Conservation (phyloP, 2,329 filamentous ascomycete species). For the Calcarisporium arbuscula region DNA sequence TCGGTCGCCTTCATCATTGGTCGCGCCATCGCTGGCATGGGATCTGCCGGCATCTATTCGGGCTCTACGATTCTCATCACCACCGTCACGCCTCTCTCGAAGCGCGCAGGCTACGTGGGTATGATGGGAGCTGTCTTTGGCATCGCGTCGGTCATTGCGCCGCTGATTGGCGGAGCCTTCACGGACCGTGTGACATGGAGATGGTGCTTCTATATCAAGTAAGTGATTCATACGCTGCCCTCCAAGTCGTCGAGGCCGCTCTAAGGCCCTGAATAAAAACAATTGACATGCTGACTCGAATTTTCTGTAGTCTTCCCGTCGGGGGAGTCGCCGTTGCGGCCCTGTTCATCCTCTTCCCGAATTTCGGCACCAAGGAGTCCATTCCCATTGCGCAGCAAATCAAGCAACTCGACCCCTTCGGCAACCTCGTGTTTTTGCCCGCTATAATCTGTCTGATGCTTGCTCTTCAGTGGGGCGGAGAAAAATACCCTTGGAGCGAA, state of each 20-base stretch:
- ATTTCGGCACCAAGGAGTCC: background rate
- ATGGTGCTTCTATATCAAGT: constrained; percentile 19
- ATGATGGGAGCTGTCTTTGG: constrained; percentile 35
- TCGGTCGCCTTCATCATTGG: constrained; percentile 29
- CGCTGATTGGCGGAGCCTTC: constrained; percentile 21
- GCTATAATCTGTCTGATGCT: constrained; percentile 36
- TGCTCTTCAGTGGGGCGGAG: constrained; percentile 38
- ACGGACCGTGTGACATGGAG: constrained; percentile 23
- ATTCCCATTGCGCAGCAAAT: too few relatives aligned
- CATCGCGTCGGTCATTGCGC: constrained; percentile 25
- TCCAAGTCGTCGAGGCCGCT: too few relatives aligned
- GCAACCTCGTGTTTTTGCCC: constrained; percentile 13
- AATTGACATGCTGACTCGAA: too few relatives aligned
- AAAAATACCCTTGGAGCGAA: constrained; percentile 16
- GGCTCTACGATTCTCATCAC: constrained; percentile 18
- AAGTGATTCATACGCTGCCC: constrained; percentile 4
- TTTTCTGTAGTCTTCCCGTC: constrained; percentile 4
- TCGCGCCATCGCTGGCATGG: constrained; percentile 29
- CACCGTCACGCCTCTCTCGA: constrained; percentile 8
- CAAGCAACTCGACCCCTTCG: constrained; percentile 10
- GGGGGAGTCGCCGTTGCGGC: constrained; percentile 3
- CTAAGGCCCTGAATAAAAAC: too few relatives aligned
- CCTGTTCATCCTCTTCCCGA: background rate
- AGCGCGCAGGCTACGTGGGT: constrained; percentile 11
- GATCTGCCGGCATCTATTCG: constrained; percentile 27